These are phyloP conservation scores for Sphaerulina populicola DNA, from an alignment of 2,329 filamentous ascomycete genomes.

Conservation along the genomic window DNA sequence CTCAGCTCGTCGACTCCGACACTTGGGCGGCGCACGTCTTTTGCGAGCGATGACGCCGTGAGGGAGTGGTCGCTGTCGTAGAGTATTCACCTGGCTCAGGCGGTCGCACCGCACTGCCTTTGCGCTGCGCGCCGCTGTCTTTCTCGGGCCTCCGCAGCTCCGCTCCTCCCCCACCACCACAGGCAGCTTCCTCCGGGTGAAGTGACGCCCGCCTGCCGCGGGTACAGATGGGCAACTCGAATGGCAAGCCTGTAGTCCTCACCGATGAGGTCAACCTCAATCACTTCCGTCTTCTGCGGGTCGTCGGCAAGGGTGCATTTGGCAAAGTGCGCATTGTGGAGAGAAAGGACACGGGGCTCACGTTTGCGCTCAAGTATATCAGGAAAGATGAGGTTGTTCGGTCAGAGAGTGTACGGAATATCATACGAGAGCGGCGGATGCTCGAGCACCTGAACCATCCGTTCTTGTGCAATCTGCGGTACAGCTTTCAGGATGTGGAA, in stretches of 20 bases:
- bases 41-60: slow-evolving; percentile 7
- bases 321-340: slow-evolving; percentile 98
- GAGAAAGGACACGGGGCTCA: slow-evolving; percentile 85
- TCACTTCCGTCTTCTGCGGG: slow-evolving; percentile 88
- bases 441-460: slow-evolving; percentile 95
- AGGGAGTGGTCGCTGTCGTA: background rate
- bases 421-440: slow-evolving; percentile 95
- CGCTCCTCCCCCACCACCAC: background rate
- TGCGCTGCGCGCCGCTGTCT: background rate
- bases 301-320: slow-evolving; percentile 95
- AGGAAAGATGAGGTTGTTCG: slow-evolving; percentile 98
- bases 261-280: slow-evolving; percentile 96
- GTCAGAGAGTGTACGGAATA: slow-evolving; percentile 95
- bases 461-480: slow-evolving; percentile 95
- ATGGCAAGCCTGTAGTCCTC: slow-evolving; percentile 86
- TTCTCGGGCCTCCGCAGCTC: background rate
- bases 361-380: slow-evolving; percentile 96
- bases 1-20: background rate
- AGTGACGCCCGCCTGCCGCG: background rate
- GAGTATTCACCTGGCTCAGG: background rate
- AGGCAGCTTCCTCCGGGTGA: background rate
- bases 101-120: background rate
- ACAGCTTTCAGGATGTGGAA: slow-evolving; percentile 98
- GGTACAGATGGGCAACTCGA: slow-evolving; percentile 75
- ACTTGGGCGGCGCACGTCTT: slow-evolving; percentile 1